Base-by-base conservation (phyloP, 148 eudicot genomes). In the Camellia sinensis region DNA sequence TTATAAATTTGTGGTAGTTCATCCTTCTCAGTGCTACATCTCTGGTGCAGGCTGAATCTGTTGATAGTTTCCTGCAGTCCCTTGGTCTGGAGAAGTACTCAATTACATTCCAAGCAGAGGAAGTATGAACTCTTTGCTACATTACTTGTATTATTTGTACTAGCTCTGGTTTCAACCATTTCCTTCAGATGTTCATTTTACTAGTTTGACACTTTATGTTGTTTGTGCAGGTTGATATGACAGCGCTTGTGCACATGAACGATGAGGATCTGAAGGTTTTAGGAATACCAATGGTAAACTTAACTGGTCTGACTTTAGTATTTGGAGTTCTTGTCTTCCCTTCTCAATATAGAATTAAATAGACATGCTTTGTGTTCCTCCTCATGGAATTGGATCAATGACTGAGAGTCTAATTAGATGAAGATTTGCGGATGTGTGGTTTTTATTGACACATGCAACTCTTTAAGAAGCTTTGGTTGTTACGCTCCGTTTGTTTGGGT, bases 191-290 rank as follows among this genome's bases (percentile, higher is more conserved):
- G n/a, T 63, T 44, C 61, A 11, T 73, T 56, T 12, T 18, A 50
- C 53, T 44, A 18, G 10, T 22, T 52, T 66, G 12, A 59, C 65
- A 40, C 72, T 44, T 65, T 6, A 11, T 65, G 46, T 64, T 79
- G 29, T 73, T 81, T 80, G 37, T 83, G 80, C 83, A 95, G 98
- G 97, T 95, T 79, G 98, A 95, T 83, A 95, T 95, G 98, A 69
- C 96, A 60, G 92, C 98, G 19, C 94, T 95, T 74, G 81, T 89
- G 80, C 96, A 93, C 83, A 93, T 95, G 97, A 88, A 87, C 12
- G 98, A 95, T 77, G 94, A 87, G 63, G 98, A 95, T 79, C 89
- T 95, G 40, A 95, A 91, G 79, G 96, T 89, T 78, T 80, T 95
- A 85, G 98, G 98, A 85, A 83, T 95, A 81, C 98, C 98, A 62